Percentiles rank a stretch among this genome's conserved stretches.
These are phyloP conservation scores for Sporisorium reilianum DNA, from an alignment of 1,284 basidiomycete genomes.

Conservation along the genomic window DNA sequence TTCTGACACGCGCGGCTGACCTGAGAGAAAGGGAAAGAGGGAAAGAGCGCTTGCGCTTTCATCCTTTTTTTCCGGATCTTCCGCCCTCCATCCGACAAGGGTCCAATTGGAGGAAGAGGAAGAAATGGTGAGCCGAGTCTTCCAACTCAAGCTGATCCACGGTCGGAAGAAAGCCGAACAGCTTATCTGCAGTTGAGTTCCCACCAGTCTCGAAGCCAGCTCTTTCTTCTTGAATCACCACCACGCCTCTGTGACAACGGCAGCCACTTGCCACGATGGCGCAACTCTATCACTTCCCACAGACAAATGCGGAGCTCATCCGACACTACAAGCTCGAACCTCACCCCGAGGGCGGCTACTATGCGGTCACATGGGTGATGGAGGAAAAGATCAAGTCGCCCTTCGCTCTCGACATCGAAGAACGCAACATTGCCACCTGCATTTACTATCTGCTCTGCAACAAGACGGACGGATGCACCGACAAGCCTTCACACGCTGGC, in stretches of 20 bases:
- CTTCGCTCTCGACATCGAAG: slow-evolving; percentile 34
- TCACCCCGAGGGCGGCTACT: slow-evolving; percentile 55
- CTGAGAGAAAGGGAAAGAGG: too few relatives aligned
- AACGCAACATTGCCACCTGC: slow-evolving; percentile 40
- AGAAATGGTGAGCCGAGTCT: too few relatives aligned
- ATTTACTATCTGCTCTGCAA: slow-evolving; percentile 56
- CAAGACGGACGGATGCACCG: slow-evolving; percentile 24
- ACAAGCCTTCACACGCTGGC: slow-evolving; percentile 11
- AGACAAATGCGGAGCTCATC: slow-evolving; percentile 44
- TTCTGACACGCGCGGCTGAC: slow-evolving; percentile 17
- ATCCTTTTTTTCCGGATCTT: not conserved
- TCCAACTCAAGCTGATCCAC: not conserved
- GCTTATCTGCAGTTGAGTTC: slow-evolving; percentile 1
- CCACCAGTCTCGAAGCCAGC: not conserved
- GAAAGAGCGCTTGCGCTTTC: too few relatives aligned
- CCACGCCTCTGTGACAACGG: not conserved
- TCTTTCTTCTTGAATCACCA: not conserved
- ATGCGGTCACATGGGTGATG: slow-evolving; percentile 38
- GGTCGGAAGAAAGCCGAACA: slow-evolving; percentile 6
- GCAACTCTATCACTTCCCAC: slow-evolving; percentile 39
- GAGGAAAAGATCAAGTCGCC: slow-evolving; percentile 37
- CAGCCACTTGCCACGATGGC: slow-evolving; percentile 4
- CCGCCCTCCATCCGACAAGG: not conserved
- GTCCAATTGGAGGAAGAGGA: not conserved
- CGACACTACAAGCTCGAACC: slow-evolving; percentile 43